Percentiles rank a stretch among this genome's conserved stretches.
Conservation (phyloP, 805 yeast genomes). For the Wickerhamomyces chaumierensis region DNA sequence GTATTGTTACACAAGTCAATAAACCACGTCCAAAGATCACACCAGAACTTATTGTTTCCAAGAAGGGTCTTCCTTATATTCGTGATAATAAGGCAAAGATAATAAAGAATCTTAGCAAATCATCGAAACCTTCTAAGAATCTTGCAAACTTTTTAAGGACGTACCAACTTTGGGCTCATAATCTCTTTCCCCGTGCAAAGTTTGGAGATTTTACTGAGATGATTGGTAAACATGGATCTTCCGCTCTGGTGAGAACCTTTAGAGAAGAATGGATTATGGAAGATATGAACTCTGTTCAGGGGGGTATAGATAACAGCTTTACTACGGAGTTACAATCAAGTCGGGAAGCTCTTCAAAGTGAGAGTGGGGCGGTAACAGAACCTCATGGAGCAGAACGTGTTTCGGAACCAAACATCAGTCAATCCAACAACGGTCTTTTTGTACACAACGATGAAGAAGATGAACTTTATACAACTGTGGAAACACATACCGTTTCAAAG, state of each 20-base stretch:
- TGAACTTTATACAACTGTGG: background rate
- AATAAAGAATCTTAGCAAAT: background rate
- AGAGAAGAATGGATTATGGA: background rate
- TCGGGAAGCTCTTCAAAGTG: too few relatives aligned
- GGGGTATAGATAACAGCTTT: background rate
- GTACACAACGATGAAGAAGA: background rate
- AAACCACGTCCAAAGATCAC: background rate
- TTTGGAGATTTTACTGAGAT: slow-evolving; percentile 46
- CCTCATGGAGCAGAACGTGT: too few relatives aligned
- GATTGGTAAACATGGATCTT: background rate
- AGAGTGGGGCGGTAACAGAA: too few relatives aligned
- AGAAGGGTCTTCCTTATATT: background rate
- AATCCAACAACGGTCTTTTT: too few relatives aligned
- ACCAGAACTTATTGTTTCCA: background rate
- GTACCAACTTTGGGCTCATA: slow-evolving; percentile 71
- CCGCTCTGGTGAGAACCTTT: background rate
- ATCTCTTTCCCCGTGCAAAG: slow-evolving; percentile 67
- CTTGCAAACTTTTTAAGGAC: slow-evolving; percentile 36
- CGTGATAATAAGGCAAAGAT: background rate
- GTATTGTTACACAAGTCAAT: background rate
- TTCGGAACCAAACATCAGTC: too few relatives aligned
- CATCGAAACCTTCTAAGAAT: slow-evolving; percentile 22
- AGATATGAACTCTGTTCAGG: background rate
- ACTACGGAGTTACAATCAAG: too few relatives aligned
- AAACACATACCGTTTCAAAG: too few relatives aligned